Conservation (phyloP, 495 filamentous ascomycete genomes). For the Daldinia caldariorum region DNA sequence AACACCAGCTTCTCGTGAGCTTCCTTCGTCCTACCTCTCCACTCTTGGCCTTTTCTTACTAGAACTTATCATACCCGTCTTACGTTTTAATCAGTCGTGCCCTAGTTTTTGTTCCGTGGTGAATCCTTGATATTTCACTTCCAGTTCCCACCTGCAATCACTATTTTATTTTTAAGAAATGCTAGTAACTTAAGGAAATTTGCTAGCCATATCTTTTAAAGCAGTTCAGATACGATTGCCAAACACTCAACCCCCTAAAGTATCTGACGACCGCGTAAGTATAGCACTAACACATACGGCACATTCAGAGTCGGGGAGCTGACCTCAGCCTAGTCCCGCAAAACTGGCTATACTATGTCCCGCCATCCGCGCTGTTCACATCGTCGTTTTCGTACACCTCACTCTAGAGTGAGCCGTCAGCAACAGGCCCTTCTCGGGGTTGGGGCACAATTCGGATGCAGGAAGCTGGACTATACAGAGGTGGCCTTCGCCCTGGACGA, state of each 20-base stretch:
- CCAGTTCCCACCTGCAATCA: not conserved
- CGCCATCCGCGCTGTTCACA: not conserved
- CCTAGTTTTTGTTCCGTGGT: not conserved
- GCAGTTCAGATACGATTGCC: not conserved
- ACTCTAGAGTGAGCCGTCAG: not conserved
- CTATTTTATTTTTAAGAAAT: not conserved
- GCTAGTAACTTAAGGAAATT: not conserved
- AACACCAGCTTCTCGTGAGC: not conserved
- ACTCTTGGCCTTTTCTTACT: not conserved
- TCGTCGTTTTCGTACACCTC: not conserved
- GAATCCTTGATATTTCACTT: not conserved
- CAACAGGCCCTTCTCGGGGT: conserved; percentile 15
- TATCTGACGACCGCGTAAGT: not conserved
- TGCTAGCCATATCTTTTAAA: not conserved
- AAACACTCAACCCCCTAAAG: not conserved
- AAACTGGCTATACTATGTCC: conserved; percentile 6
- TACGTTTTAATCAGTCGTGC: not conserved
- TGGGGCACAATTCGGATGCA: conserved; percentile 23
- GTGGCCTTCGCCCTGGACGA: conserved; percentile 10
- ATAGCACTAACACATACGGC: not conserved
- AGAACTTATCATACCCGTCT: not conserved
- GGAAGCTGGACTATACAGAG: not conserved
- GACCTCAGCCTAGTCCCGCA: not conserved
- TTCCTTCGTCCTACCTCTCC: not conserved
- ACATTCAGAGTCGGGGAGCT: not conserved